Base-by-base conservation (phyloP, 495 filamentous ascomycete species). In the Astrothelium macrocarpum region DNA sequence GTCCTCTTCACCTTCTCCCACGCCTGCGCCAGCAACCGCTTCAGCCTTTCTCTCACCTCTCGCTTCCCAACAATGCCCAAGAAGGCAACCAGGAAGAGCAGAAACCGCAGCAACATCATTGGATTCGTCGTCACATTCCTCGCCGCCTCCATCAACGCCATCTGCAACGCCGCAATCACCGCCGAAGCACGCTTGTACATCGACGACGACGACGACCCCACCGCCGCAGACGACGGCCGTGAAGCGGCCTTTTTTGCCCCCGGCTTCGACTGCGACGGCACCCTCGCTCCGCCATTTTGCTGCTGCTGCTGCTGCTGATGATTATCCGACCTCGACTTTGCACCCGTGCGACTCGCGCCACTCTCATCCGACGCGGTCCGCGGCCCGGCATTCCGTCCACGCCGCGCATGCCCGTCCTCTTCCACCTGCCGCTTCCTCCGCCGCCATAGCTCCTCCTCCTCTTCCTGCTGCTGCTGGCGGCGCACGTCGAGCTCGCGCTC, bases 1-100 rank as follows among this genome's bases (percentile, higher is more conserved):
- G 94, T 98, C 39, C 84, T 80, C 66, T 80, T 85, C 9, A 97
- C 78, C 76, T 96, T 97, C 32, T 84, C 82, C 94, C 91, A 97
- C 26, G 85, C 84, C 32, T 80, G 73, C 59, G 82, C 82, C 46
- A 91, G 71, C 34, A 90, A 78, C 64, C 84, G 80, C 64, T 83
- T 78, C 31, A 97, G 71, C 63, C 88, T 83, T 62, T 96, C 88
- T 36, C 90, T 82, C 11, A 96, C 77, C 68, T 86, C 85, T 68
- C 82, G 82, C 67, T 87, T 80, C 72, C 88, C 86, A 61, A 96
- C 79, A 66, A 93, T 83, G 69, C 90, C 75, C 49, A 96, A 64
- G 60, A 98, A 80, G 53, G 88, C 88, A n/a, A 93, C 77, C 25
- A 96, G 66, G 71, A 97, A 96, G 11, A 91, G 81, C 49, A 97